Evolutionary conservation across 1,284 basidiomycete species (phyloP), one percentile per base, ranked within the genome.

Genomic region (Pseudozyma thailandica): DNA sequence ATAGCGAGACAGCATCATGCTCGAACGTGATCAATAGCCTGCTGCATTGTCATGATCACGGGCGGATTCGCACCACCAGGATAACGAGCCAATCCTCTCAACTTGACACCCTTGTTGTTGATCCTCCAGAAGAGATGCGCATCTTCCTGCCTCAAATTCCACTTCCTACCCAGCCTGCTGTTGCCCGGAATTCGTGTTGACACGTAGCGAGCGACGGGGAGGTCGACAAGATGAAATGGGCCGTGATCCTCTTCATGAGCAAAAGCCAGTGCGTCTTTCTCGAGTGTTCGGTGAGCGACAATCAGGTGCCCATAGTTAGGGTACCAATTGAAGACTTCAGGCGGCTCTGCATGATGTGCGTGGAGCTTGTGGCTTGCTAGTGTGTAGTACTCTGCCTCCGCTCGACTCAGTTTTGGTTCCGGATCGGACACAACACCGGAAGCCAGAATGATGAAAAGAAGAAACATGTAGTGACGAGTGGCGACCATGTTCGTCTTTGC

Each of bases 121-220:
- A 62, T 25, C 7, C 44, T 6, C 59, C 52, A 62, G 16, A 46
- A 41, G n/a, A 55, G 20, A 6, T 41, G 43, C 3, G 59, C 59
- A 27, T 62, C 59, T 6, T 39, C n/a, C 8, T 50, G 42, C 10
- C 45, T 25, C 12, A 61, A 47, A 13, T 50, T 50, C 58, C 51
- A 61, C 8, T 13, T 35, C n/a, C 15, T 28, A 9, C 58, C 58
- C 6, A 53, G 28, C 1, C 15, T 18, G 25, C 42, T 49, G 4
- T 39, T n/a, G 16, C 42, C 47, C 0, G 12, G 33, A 6, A 61
- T 47, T 16, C 35, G 33, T 0, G 58, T 54, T 1, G 58, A 43
- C 3, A 54, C 39, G 18, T 50, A 44, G 27, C 45, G 30, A 4
- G 37, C 41, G 9, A 28, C 33, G 9, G 6, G 8, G 16, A 4